Base-by-base conservation (phyloP, 192 early-diverging fungal genomes). In the Coemansia guatemalensis region DNA sequence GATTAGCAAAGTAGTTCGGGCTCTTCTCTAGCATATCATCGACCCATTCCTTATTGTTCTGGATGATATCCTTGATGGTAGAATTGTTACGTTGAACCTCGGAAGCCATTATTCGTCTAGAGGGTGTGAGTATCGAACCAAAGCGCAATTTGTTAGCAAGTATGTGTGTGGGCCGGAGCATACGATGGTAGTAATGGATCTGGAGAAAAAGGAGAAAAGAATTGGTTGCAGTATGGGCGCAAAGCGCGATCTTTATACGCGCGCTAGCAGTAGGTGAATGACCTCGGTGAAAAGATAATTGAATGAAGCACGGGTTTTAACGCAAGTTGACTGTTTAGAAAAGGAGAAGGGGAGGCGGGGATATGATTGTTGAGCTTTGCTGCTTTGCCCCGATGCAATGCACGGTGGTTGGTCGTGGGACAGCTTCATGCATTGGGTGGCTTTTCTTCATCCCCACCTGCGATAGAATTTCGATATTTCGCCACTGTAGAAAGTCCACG, bases 1-100 rank as follows among this genome's bases (percentile, higher is more conserved):
- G 81, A 35, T 86, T 82, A 25, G 75, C 74, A 71, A 96, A 95
- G 62, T 90, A 92, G 0, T 77, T 84, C 24, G 93, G 92, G 39
- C 85, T 76, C 29, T 85, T 81, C 22, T 67, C 55, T 22, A 78
- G 83, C 21, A 87, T 69, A 23, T 87, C 71, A 21, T 50, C 25
- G 11, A 82, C 90, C 90, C 90, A 92, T 30, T 67, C 61, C 62
- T 78, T 81, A 74, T 92, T 92, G 65, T 67, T 79, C 39, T 63
- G 25, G 44, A 76, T 50, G 48, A 76, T 51, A 18, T 58, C 41
- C 54, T 41, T 53, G 55, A 78, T 56, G 20, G 72, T 54, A 27
- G 39, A 51, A 62, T 41, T 62, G 5, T 23, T n/a, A 21, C n/a
- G 5, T 22, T 29, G 30, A 49, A 18, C n/a, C 18, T 54, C 14